Base-by-base conservation (phyloP, 441 rosid genomes). In the Dalechampia spathulata region DNA sequence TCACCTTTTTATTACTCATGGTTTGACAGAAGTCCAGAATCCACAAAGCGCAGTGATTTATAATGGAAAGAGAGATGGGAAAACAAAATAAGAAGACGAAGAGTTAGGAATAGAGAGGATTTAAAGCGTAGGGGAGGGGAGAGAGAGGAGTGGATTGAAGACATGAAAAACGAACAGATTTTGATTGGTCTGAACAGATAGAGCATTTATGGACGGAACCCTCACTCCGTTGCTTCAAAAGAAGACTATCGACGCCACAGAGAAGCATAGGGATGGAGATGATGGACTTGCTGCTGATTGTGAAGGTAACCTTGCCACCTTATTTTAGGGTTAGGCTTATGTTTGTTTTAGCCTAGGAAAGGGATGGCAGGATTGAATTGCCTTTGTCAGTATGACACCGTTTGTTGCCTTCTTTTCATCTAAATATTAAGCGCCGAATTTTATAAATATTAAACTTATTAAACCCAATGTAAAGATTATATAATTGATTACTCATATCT, bases 1-100 rank as follows among this genome's bases (percentile, higher is more conserved):
- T 9, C 7, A 59, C 98, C 87, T 87, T 85, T 58, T 83, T 68
- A 57, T 75, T 77, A 69, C 71, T 87, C 98, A 90, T 90, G 71
- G 48, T 67, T 71, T 55, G 67, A 22, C 57, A 68, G n/a, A 55
- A 16, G 38, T 68, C 49, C 67, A 68, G 26, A 37, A n/a, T n/a
- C n/a, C n/a, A n/a, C n/a, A n/a, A n/a, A n/a, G n/a, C n/a, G n/a
- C n/a, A 49, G 43, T 1, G 55, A 57, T 26, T 25, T 57, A 39
- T 26, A 17, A 36, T 20, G 44, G 49, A 58, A 52, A 43, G 63
- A 48, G 63, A 63, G 71, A 57, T 70, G 65, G 38, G 70, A 39
- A 52, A 65, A 11, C n/a, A n/a, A n/a, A n/a, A n/a, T n/a, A 58
- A 77, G 46, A 49, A 53, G 53, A 46, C 28, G 28, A 57, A 36